Base-by-base conservation (phyloP, 1,284 basidiomycete species). In the Ceratobasidium sp. region DNA sequence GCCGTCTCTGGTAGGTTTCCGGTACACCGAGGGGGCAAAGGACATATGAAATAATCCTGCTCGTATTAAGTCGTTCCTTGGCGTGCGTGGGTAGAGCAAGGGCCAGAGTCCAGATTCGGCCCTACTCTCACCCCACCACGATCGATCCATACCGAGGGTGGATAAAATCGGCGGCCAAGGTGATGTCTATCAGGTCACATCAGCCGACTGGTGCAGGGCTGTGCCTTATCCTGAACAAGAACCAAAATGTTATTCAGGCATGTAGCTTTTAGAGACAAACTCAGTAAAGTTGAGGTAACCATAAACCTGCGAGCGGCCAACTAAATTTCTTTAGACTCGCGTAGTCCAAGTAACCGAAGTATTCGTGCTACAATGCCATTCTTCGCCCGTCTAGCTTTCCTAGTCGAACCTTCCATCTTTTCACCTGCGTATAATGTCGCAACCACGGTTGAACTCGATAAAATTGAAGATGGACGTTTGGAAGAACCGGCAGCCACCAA, bases 371-470 rank as follows among this genome's bases (percentile, higher is more conserved):
- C 15, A 33, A 73, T 23, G 3, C 70, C 56, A 23, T 10, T n/a
- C 39, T 46, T 60, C 20, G 9, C 61, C 61, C 39, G 63, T 23
- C 42, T n/a, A n/a, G 12, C 18, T 44, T 64, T 64, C 39, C 4
- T 42, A 12, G 42, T 20, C 42, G 20, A n/a, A n/a, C 20, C 10
- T 20, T 12, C 23, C 12, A n/a, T 46, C 28, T 75, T 76, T 26
- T 67, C 51, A 10, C 20, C 56, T 28, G n/a, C 49, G 51, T 76
- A 33, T 33, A 33, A 67, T 39, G 63, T 66, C 9, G 49, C 63
- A 44, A 76, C 63, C 12, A 55, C 44, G 10, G 73, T 76, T 28
- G 73, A 67, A 12, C 33, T 67, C 4, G 73, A 67, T 1, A 44
- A n/a, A 10, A 76, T 33, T 3, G 73, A 76, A 55, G 51, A 18